Percentiles rank a stretch among this genome's conserved stretches.
These are phyloP conservation scores for Leccinum laetum DNA, from an alignment of 1,284 basidiomycete species.

Conservation along the genomic window DNA sequence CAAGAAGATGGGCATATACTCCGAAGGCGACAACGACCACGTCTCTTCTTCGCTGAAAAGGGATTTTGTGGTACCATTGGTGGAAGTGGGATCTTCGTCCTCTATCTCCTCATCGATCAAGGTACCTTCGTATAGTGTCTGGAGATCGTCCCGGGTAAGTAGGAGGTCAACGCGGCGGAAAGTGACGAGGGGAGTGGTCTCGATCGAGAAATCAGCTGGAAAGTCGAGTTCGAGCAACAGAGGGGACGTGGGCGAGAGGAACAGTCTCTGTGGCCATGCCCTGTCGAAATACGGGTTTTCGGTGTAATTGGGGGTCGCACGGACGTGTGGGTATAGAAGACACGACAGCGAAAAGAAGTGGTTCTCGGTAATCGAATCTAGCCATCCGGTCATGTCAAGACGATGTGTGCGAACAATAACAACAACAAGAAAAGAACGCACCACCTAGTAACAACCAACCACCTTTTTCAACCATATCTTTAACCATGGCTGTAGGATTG, in stretches of 20 bases:
- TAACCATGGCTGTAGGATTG: constrained; percentile 42
- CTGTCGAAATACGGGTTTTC: constrained; percentile 55
- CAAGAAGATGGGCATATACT: constrained; percentile 53
- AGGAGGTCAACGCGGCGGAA: constrained; percentile 66
- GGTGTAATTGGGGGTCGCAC: constrained; percentile 60
- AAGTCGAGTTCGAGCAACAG: constrained; percentile 36
- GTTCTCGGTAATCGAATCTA: constrained; percentile 67
- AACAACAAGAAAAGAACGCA: constrained; percentile 32
- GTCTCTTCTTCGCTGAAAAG: constrained; percentile 55
- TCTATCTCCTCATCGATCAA: constrained; percentile 11
- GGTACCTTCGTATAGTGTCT: constrained; percentile 40
- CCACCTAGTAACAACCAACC: constrained; percentile 68
- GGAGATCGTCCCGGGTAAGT: constrained; percentile 49
- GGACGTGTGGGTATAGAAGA: constrained; percentile 61
- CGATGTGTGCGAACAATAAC: background rate
- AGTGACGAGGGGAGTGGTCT: constrained; percentile 56
- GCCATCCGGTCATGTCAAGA: constrained; percentile 2
- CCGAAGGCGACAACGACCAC: constrained; percentile 52
- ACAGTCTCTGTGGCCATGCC: constrained; percentile 62
- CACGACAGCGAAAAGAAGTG: constrained; percentile 74
- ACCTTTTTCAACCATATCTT: constrained; percentile 61
- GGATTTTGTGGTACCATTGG: constrained; percentile 23
- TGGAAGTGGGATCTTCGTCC: constrained; percentile 10
- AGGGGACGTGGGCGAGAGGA: constrained; percentile 52
- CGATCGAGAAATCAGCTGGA: constrained; percentile 53